A percentile compares a stretch with the other conserved stretches of the same genome.
These are phyloP conservation scores for Poa annua DNA, from an alignment of 176 grass and related monocot species.

Conservation along the genomic window DNA sequence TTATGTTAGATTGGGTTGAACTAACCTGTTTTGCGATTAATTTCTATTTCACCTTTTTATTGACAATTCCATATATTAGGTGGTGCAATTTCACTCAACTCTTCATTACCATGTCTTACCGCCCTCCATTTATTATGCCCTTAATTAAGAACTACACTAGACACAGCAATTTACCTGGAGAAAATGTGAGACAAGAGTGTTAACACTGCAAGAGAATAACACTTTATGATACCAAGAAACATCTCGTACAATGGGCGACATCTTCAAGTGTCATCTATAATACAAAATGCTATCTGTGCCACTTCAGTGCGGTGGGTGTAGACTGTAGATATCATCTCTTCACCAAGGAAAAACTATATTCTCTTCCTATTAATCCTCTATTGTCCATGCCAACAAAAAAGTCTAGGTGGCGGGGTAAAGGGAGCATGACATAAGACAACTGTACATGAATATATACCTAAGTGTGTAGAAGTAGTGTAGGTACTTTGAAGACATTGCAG, in stretches of 20 bases:
- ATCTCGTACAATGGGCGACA: background rate
- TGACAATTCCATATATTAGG: background rate
- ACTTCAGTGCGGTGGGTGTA: background rate
- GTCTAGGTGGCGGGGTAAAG: background rate
- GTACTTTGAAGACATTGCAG: background rate
- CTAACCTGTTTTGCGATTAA: constrained; percentile 22
- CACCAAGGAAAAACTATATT: background rate
- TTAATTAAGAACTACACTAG: background rate
- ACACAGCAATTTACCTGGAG: background rate
- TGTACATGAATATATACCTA: background rate
- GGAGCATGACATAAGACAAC: background rate
- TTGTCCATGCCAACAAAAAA: background rate
- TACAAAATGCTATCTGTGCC: background rate
- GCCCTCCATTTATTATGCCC: background rate
- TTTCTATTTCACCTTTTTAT: background rate
- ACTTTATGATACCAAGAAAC: background rate
- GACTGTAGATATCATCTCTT: background rate
- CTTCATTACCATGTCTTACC: background rate
- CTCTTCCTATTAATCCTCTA: background rate
- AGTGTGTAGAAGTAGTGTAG: background rate
- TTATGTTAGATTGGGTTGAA: background rate
- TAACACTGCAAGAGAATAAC: background rate
- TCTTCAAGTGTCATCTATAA: background rate
- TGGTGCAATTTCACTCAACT: background rate
- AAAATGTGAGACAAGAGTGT: background rate